A percentile compares a stretch with the other conserved stretches of the same genome.
Conservation (phyloP, 305 asterid genomes). For the Fraxinus sp. region DNA sequence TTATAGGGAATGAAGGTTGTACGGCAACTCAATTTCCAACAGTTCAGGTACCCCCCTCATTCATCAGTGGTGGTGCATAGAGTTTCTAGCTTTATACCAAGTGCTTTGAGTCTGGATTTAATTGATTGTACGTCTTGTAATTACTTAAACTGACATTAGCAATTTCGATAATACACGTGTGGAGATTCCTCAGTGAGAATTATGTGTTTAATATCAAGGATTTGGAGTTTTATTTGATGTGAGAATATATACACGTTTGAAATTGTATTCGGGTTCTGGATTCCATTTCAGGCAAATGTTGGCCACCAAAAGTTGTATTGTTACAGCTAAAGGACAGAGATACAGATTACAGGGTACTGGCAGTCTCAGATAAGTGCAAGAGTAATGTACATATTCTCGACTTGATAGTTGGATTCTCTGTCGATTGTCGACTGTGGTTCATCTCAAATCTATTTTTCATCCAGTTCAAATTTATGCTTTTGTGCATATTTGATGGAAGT, state of each 20-base stretch:
- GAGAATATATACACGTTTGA: not conserved
- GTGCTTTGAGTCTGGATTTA: conserved; percentile 11
- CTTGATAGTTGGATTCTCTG: not conserved
- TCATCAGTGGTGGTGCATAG: not conserved
- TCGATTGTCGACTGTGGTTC: not conserved
- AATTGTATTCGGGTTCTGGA: not conserved
- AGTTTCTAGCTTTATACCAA: not conserved
- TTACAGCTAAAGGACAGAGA: not conserved
- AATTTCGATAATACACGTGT: not conserved
- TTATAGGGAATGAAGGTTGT: not conserved
- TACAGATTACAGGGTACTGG: not conserved
- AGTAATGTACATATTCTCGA: not conserved
- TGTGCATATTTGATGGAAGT: not conserved
- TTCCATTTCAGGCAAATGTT: not conserved
- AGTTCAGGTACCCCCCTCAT: conserved; percentile 3
- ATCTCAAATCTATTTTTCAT: not conserved
- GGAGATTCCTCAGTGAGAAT: not conserved
- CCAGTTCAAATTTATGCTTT: not conserved
- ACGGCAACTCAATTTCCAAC: not conserved
- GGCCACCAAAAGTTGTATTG: not conserved
- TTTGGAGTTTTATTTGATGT: not conserved
- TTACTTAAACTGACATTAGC: not conserved
- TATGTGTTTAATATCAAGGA: not conserved
- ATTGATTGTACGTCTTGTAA: not conserved
- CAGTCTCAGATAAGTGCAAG: not conserved